These are phyloP conservation scores for Uronychia binucleata DNA, from an alignment of 73 alveolate genomes.

Conservation along the genomic window DNA sequence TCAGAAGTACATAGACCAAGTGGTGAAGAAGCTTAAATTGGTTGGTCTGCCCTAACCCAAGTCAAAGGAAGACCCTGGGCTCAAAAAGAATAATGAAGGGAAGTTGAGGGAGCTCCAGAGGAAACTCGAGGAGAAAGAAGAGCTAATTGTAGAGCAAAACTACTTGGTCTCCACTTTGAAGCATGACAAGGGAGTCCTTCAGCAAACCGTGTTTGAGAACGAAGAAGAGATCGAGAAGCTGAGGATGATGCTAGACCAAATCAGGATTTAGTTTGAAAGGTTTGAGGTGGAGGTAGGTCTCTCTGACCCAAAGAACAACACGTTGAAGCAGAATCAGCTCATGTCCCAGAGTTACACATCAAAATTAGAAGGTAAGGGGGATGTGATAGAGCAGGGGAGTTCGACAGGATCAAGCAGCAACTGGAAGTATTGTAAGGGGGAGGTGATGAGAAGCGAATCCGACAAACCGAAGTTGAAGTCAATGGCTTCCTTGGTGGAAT, in stretches of 20 bases:
- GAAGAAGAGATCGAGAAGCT: background rate
- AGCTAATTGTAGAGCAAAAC: background rate
- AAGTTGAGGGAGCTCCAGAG: background rate
- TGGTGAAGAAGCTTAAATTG: no score
- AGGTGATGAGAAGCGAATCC: background rate
- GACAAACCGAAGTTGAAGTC: background rate
- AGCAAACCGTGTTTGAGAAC: background rate
- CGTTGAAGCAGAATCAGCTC: background rate
- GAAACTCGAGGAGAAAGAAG: background rate
- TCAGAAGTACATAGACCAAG: no score
- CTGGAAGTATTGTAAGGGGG: background rate
- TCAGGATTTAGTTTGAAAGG: background rate
- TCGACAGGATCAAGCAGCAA: background rate
- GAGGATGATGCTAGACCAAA: background rate
- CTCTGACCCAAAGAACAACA: background rate
- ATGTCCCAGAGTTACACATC: background rate
- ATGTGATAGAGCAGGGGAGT: background rate
- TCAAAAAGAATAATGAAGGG: no score
- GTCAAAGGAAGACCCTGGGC: no score
- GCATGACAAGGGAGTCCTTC: background rate
- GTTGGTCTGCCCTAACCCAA: no score
- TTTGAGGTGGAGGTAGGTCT: background rate
- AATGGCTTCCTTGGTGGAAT: background rate
- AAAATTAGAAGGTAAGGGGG: background rate
- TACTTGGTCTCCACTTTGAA: background rate